Conservation (phyloP, 257 asterid genomes). For the Lycium barbarum region DNA sequence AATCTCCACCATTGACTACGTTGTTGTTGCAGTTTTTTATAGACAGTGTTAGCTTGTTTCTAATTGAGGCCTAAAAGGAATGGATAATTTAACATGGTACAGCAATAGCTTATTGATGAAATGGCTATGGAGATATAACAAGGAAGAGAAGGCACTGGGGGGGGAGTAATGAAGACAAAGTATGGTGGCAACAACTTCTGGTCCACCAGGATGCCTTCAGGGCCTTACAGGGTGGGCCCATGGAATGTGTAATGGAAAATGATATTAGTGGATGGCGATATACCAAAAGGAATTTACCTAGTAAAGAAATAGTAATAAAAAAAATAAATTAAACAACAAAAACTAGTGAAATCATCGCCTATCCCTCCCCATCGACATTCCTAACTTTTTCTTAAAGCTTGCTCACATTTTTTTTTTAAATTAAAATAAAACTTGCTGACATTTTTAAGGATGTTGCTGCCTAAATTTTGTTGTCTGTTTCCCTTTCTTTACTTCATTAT, state of each 20-base stretch:
- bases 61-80: constrained; percentile 73
- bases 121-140: too few relatives aligned
- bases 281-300: too few relatives aligned
- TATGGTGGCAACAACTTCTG: too few relatives aligned
- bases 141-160: too few relatives aligned
- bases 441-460: neutral
- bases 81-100: constrained; percentile 51
- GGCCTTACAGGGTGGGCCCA: too few relatives aligned
- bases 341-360: neutral
- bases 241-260: too few relatives aligned
- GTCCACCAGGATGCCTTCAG: too few relatives aligned
- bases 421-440: neutral
- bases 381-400: too few relatives aligned
- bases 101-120: too few relatives aligned
- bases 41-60: constrained; percentile 48
- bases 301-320: too few relatives aligned
- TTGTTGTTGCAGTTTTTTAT: constrained; percentile 55
- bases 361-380: neutral
- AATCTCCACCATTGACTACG: constrained; percentile 35
- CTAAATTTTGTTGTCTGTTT: neutral
- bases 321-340: too few relatives aligned
- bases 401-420: neutral
- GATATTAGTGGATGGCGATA: constrained; percentile 17
- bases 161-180: too few relatives aligned
- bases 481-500: neutral